A percentile compares a stretch with the other conserved stretches of the same genome.
These are phyloP conservation scores for Saccharomycopsis vini DNA, from an alignment of 805 yeast species.

Conservation along the genomic window DNA sequence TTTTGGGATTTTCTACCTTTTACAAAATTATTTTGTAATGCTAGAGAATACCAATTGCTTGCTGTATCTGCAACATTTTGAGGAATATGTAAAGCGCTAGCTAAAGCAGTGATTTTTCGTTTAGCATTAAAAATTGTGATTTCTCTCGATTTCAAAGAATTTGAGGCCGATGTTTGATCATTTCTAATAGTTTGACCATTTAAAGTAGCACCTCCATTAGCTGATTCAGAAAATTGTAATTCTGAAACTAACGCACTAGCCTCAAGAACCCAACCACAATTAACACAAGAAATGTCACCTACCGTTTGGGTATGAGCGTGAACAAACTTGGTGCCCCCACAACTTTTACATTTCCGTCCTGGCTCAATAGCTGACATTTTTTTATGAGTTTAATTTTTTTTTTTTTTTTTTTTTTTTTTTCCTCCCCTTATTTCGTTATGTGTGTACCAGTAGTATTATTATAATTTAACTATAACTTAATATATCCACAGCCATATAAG, in stretches of 20 bases:
- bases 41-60: slow-evolving; percentile 79
- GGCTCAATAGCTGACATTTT: too few relatives aligned
- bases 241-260: slow-evolving; percentile 95
- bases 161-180: slow-evolving; percentile 59
- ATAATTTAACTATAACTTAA: not conserved
- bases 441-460: too few relatives aligned
- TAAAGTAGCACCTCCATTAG: slow-evolving; percentile 91
- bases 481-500: not conserved
- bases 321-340: slow-evolving; percentile 46
- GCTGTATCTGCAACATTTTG: slow-evolving; percentile 84
- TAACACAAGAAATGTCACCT: slow-evolving; percentile 68
- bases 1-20: slow-evolving; percentile 96
- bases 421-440: too few relatives aligned
- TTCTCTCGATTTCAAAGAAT: slow-evolving; percentile 76
- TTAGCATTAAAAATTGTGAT: slow-evolving; percentile 83
- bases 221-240: slow-evolving; percentile 85
- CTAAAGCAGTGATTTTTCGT: slow-evolving; percentile 68
- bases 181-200: slow-evolving; percentile 90
- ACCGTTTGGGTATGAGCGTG: slow-evolving; percentile 51
- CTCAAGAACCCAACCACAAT: slow-evolving; percentile 82
- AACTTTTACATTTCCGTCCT: slow-evolving; percentile 36
- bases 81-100: slow-evolving; percentile 69
- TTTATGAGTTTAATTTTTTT: too few relatives aligned
- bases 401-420: too few relatives aligned
- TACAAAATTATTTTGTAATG: slow-evolving; percentile 80